Evolutionary conservation across 108 stramenopile species (phyloP), one percentile per base, ranked within the genome.

Genomic region (Asterionellopsis glacialis): DNA sequence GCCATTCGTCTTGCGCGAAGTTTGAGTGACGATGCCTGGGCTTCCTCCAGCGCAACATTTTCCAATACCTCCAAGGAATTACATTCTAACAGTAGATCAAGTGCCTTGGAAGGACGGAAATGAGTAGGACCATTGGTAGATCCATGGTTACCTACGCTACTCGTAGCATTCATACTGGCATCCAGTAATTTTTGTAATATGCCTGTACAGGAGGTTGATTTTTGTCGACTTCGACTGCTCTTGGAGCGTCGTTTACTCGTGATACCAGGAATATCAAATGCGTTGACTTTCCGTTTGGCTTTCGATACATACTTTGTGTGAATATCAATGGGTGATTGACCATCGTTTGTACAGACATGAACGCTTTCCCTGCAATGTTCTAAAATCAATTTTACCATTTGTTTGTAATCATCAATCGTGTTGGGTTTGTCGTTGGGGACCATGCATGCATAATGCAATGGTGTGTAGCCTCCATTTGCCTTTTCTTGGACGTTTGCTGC

Each of bases 61-160:
- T 68, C 67, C 40, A 68, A 25, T 1, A 68, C 67, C 23, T 53
- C 51, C 33, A 68, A 42, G 10, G 67, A 59, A 41, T 68, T 68
- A 41, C 67, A 68, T 27, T 28, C 27, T 1, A 68, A 44, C 14
- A 68, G 25, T 9, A 68, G 42, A 48, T 68, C 59, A 12, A 68
- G 42, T 9, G 58, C 23, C 41, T 43, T 57, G 3, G 40, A 41
- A 2, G 39, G 1, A n/a, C n/a, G n/a, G n/a, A n/a, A n/a, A n/a
- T n/a, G n/a, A n/a, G n/a, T n/a, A n/a, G n/a, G n/a, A n/a, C n/a
- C n/a, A n/a, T n/a, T n/a, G n/a, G n/a, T n/a, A n/a, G n/a, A n/a
- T n/a, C n/a, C n/a, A n/a, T n/a, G n/a, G n/a, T n/a, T n/a, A n/a
- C n/a, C n/a, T n/a, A n/a, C n/a, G n/a, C n/a, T n/a, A n/a, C n/a